Evolutionary conservation across 495 filamentous ascomycete species (phyloP).

Genomic region (Penicilliopsis zonata): DNA sequence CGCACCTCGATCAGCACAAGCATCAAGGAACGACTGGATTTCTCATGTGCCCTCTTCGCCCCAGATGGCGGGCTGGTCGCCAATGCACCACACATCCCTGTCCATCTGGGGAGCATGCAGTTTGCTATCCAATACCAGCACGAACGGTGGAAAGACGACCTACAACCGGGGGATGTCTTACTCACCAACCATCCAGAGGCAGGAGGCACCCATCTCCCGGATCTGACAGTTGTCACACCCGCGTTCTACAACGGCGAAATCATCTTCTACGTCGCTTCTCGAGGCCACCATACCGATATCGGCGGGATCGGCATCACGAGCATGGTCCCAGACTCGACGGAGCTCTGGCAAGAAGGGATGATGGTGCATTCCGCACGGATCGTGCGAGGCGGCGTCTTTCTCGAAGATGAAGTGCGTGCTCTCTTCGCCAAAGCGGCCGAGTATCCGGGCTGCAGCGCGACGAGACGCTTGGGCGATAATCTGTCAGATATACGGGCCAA

Average conservation of each 20-base stretch:
- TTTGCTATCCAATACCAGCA: slow-evolving; percentile 79
- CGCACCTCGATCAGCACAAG: slow-evolving; percentile 28
- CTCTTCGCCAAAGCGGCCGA: slow-evolving; percentile 64
- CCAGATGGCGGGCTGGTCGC: slow-evolving; percentile 28
- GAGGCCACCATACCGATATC: slow-evolving; percentile 72
- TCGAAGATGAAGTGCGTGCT: slow-evolving; percentile 72
- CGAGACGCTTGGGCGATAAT: slow-evolving; percentile 80
- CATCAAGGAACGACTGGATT: slow-evolving; percentile 34
- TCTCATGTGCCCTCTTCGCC: slow-evolving; percentile 29
- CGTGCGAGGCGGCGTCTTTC: slow-evolving; percentile 77
- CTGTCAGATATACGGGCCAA: slow-evolving; percentile 92
- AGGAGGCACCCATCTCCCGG: slow-evolving; percentile 77
- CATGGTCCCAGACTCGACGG: slow-evolving; percentile 89
- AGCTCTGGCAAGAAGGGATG: slow-evolving; percentile 87
- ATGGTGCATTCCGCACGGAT: slow-evolving; percentile 88
- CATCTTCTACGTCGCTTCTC: slow-evolving; percentile 83
- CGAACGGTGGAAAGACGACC: slow-evolving; percentile 63
- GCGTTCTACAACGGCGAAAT: slow-evolving; percentile 64
- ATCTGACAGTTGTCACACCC: slow-evolving; percentile 81
- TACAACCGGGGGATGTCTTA: slow-evolving; percentile 84
- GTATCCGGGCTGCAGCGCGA: slow-evolving; percentile 79
- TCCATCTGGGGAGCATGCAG: slow-evolving; percentile 88
- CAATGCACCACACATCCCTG: slow-evolving; percentile 79
- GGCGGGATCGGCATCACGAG: slow-evolving; percentile 88
- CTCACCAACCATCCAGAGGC: slow-evolving; percentile 91